Base-by-base conservation (phyloP, 2,329 filamentous ascomycete genomes). In the Fusarium verrucosum region DNA sequence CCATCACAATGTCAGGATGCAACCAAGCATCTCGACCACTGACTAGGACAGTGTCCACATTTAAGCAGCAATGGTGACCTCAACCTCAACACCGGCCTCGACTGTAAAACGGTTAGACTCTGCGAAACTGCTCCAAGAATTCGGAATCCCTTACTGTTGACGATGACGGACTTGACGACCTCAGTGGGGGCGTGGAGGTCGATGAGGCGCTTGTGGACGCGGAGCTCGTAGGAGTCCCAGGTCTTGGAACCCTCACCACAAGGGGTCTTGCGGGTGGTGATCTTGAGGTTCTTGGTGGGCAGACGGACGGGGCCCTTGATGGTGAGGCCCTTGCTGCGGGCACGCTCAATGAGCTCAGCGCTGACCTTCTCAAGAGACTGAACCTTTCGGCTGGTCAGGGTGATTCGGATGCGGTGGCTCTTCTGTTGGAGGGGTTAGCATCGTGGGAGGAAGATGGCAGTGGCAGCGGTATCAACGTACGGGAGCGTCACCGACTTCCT, bases 191-290 rank as follows among this genome's bases (percentile, higher is more conserved):
- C 95, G 84, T 96, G 94, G 72, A 99, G 86, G 83, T 97, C 94
- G 79, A 97, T 97, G 78, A 97, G 87, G 75, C 94, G 91, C 91
- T 97, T 97, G 89, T 97, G 93, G 81, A 97, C 96, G 85, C 94
- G 91, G 93, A 99, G 96, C 90, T 99, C 94, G 83, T 87, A 99
- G 82, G 87, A 89, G 82, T 98, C 95, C 95, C 95, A 99, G 79
- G 95, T 99, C 92, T 99, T 99, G 83, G 91, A 96, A 85, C 95
- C 95, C 89, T 99, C 95, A 91, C 95, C 95, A 85, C 92, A 95
- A 81, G 95, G 95, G 71, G 95, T 98, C 91, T 99, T 99, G 79
- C 95, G 91, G 87, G 95, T 97, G 80, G 92, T 92, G 87, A 97
- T 89, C 87, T 95, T 92, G 77, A 98, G 88, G 81, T 88, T 92